These are phyloP conservation scores for Ganoderma meredithae DNA, from an alignment of 1,284 basidiomycete species.

Conservation along the genomic window DNA sequence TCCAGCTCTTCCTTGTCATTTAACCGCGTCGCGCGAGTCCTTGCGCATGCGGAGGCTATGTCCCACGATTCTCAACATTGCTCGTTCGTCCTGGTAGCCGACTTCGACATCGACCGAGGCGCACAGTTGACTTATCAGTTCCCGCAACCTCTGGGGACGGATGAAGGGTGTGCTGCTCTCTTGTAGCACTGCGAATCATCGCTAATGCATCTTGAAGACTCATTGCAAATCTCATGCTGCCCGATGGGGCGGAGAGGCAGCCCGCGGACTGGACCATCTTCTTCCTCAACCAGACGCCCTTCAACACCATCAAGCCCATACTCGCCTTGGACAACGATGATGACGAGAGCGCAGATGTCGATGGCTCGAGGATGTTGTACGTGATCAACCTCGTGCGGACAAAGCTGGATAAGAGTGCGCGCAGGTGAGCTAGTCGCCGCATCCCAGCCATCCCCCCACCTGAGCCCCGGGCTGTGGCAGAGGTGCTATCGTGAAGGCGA, in stretches of 20 bases:
- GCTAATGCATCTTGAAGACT: constrained; percentile 56
- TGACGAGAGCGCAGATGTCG: constrained; percentile 51
- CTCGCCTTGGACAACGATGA: constrained; percentile 68
- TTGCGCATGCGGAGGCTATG: constrained; percentile 38
- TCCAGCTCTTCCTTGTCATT: neutral
- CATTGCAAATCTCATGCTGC: constrained; percentile 97
- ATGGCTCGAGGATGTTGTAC: constrained; percentile 68
- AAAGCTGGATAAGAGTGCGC: constrained; percentile 89
- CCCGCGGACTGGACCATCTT: constrained; percentile 98
- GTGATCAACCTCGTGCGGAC: constrained; percentile 96
- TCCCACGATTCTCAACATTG: constrained; percentile 69
- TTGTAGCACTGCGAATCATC: neutral
- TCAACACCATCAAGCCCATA: constrained; percentile 86
- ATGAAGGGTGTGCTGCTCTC: constrained; percentile 77
- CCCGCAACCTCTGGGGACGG: constrained; percentile 89
- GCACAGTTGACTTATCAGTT: constrained; percentile 94
- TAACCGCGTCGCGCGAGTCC: neutral
- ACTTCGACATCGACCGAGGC: constrained; percentile 95
- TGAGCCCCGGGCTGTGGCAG: constrained; percentile 13
- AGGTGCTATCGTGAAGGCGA: constrained; percentile 93
- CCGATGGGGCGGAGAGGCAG: constrained; percentile 95
- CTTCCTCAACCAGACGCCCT: constrained; percentile 93
- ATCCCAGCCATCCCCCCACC: constrained; percentile 7
- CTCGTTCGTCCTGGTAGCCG: constrained; percentile 91
- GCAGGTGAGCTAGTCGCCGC: no score